A percentile compares a stretch with the other conserved stretches of the same genome.
Conservation (phyloP, 2,329 filamentous ascomycete genomes). For the Stylonectria norvegica region DNA sequence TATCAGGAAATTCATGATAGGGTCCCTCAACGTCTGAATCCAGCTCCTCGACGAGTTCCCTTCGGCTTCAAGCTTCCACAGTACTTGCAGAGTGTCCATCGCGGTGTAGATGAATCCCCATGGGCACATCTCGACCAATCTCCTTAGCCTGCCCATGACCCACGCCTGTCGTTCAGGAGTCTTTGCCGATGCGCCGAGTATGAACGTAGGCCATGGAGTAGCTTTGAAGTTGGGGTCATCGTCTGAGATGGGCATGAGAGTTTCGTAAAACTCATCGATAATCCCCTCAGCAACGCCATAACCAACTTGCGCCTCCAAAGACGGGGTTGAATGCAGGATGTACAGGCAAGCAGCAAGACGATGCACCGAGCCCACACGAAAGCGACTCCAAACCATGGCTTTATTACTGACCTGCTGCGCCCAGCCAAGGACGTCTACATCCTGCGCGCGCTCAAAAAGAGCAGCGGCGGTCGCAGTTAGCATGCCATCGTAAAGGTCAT, state of each 20-base stretch:
- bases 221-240: constrained; percentile 54
- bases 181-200: constrained; percentile 51
- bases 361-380: constrained; percentile 42
- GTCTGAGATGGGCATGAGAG: constrained; percentile 46
- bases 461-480: constrained; percentile 30
- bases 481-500: constrained; percentile 29
- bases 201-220: constrained; percentile 55
- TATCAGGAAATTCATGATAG: constrained; percentile 43
- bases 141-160: constrained; percentile 45
- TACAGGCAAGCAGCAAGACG: constrained; percentile 46
- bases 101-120: constrained; percentile 50
- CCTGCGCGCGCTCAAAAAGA: constrained; percentile 37
- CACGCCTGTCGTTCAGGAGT: constrained; percentile 42
- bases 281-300: constrained; percentile 33
- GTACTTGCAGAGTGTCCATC: constrained; percentile 41
- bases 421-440: constrained; percentile 41
- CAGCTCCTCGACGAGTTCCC: constrained; percentile 34
- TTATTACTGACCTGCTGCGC: constrained; percentile 35
- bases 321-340: constrained; percentile 39
- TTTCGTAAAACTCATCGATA: constrained; percentile 43
- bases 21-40: constrained; percentile 42
- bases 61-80: constrained; percentile 41
- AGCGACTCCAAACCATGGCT: constrained; percentile 35
- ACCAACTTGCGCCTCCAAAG: constrained; percentile 23
- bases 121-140: constrained; percentile 39